A percentile compares a stretch with the other conserved stretches of the same genome.
These are phyloP conservation scores for Colletotrichum sp. DNA, from an alignment of 2,329 filamentous ascomycete species.

Conservation along the genomic window DNA sequence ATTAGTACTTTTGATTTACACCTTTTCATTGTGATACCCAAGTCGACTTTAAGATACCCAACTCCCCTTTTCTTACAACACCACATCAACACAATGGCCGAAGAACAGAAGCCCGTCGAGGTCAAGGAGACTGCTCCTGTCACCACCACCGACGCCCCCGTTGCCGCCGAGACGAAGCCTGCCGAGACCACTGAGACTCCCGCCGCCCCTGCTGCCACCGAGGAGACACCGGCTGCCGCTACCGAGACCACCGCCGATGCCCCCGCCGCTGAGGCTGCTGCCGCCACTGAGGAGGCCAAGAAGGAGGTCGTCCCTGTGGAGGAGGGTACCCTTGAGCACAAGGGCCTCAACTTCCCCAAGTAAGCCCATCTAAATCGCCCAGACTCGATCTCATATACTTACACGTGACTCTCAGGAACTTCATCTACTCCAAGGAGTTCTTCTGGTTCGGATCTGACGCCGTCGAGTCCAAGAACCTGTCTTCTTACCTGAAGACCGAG, in stretches of 20 bases:
- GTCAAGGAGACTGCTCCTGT: constrained; percentile 56
- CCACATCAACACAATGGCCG: constrained; percentile 67
- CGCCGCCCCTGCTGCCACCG: constrained; percentile 41
- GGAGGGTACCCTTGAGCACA: constrained; percentile 88
- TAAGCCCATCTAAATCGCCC: constrained; percentile 54
- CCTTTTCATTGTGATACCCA: constrained; percentile 59
- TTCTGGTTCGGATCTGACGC: constrained; percentile 85
- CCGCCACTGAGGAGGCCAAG: constrained; percentile 46
- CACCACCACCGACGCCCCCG: constrained; percentile 43
- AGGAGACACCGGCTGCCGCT: constrained; percentile 39
- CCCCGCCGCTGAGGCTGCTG: constrained; percentile 36
- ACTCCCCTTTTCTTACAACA: constrained; percentile 35
- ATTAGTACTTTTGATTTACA: constrained; percentile 40
- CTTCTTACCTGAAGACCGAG: constrained; percentile 83
- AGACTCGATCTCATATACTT: constrained; percentile 21
- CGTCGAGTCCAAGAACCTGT: constrained; percentile 75
- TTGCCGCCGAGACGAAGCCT: constrained; percentile 37
- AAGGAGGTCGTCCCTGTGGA: constrained; percentile 72
- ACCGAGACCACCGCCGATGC: constrained; percentile 46
- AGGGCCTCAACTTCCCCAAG: constrained; percentile 87
- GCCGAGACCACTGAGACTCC: constrained; percentile 31
- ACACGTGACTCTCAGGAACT: constrained; percentile 63
- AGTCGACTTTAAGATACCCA: constrained; percentile 42
- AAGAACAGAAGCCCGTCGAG: constrained; percentile 74
- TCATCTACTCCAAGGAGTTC: constrained; percentile 91